Base-by-base conservation (phyloP, 1,284 basidiomycete species). In the Ceratobasidium sp. region DNA sequence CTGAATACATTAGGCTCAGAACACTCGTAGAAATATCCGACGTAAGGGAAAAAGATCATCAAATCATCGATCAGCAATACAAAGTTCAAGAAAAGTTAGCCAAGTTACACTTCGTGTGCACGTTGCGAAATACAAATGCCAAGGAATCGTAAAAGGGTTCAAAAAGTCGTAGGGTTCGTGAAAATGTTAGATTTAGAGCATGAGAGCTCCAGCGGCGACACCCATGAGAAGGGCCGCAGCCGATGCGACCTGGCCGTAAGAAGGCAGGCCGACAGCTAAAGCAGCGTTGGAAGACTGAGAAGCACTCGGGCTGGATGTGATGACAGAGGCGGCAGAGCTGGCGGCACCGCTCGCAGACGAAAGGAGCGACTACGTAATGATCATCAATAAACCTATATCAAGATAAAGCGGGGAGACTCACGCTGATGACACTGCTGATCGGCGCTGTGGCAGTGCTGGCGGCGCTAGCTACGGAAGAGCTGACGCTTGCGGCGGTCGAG, bases 21-120 rank as follows among this genome's bases (percentile, higher is more conserved):
- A 72, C 67, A 60, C 57, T 48, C 24, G 45, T 72, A 56, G n/a
- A 69, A 60, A 45, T 72, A 60, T 72, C 56, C 56, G 56, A 60
- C 56, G 19, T 60, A 27, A 72, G n/a, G 36, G 33, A 19, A 67
- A 59, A 50, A 33, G 31, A 8, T 72, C 67, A 59, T 60, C 33
- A 53, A 22, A 24, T 27, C 48, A n/a, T 27, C n/a, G 33, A 17
- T 17, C 48, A 69, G 45, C 50, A 45, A 57, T 60, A 72, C 67
- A 60, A 60, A 48, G 53, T 69, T 56, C 33, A 44, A 45, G 33
- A 67, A 41, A 17, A 44, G 41, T 41, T 41, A 22, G 2, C 9
- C 54, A 36, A 51, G 27, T 29, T 72, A 50, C 36, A 50, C 44
- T 33, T 59, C 67, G 67, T 72, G 56, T 59, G 33, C 51, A 45